Base-by-base conservation (phyloP, 495 filamentous ascomycete species). In the Usnea hakonensis region DNA sequence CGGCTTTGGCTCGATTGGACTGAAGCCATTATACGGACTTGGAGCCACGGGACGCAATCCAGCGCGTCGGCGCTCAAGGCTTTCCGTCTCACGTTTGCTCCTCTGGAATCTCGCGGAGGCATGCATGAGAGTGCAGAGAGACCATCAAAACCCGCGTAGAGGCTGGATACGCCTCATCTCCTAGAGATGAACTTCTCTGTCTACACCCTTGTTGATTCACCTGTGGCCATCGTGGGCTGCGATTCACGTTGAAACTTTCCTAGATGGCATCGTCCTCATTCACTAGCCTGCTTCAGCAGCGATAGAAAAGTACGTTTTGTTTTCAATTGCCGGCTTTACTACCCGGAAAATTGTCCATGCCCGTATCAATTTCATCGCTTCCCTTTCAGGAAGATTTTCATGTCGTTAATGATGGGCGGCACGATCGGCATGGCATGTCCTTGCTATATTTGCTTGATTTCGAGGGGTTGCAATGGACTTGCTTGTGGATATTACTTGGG, bases 391-490 rank as follows among this genome's bases (percentile, higher is more conserved):
- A 13, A 26, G 53, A 38, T 37, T 37, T 50, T 32, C 21, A 4
- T 9, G n/a, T 26, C 11, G 36, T 46, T 21, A 35, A 30, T 28
- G 30, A 57, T 50, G 53, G 60, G 53, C 41, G 60, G 53, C 43
- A 62, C 54, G 60, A 62, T 28, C 40, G 40, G 56, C 32, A 62
- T 38, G 53, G 56, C 32, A 62, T 38, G 53, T 43, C 48, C 55
- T 54, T 61, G 7, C 23, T 19, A 55, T 55, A 41, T 37, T 26
- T 8, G 33, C 19, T 38, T 60, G 58, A 33, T 26, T 11, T n/a
- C 1, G 35, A 37, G 44, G n/a, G 28, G 14, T 30, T 32, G 48
- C 28, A 17, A 9, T n/a, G 41, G 41, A 8, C 19, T 58, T 19
- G 23, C 40, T 30, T 58, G n/a, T 46, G 57, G 26, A 21, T 48